These are phyloP conservation scores for Phytopythium vexans DNA, from an alignment of 352 stramenopile species.

Conservation along the genomic window DNA sequence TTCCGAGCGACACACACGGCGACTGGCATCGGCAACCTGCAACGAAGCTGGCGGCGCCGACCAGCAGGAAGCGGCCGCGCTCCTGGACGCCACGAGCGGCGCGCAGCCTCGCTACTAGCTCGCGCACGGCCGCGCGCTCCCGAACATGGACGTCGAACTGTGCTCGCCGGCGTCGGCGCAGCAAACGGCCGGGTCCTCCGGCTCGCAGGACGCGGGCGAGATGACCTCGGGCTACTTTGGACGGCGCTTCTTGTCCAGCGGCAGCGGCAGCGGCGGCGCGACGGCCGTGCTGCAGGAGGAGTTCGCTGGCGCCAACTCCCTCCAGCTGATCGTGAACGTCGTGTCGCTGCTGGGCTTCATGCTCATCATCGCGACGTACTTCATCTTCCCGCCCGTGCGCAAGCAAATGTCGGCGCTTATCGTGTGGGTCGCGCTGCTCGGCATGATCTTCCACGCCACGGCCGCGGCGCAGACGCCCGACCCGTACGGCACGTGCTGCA, in stretches of 20 bases:
- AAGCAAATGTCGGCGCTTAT: conserved; percentile 78
- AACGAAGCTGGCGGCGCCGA: too few species aligned
- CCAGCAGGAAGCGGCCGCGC: too few species aligned
- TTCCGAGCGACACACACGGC: too few species aligned
- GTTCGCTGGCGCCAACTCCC: conserved; percentile 47
- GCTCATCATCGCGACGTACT: conserved; percentile 77
- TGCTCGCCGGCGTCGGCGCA: conserved; percentile 18
- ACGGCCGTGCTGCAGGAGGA: conserved; percentile 38
- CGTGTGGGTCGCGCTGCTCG: conserved; percentile 80
- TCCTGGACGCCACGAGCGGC: too few species aligned
- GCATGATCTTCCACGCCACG: conserved; percentile 75
- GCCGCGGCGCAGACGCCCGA: conserved; percentile 47
- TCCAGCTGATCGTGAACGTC: conserved; percentile 59
- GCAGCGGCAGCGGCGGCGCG: conserved; percentile 3
- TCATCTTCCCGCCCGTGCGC: conserved; percentile 76
- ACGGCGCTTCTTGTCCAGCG: conserved; percentile 12
- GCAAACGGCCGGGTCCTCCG: conserved; percentile 12
- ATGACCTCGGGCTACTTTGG: conserved; percentile 30
- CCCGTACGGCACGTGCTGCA: conserved; percentile 58
- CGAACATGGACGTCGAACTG: conserved; percentile 8
- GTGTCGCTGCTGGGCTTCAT: conserved; percentile 72
- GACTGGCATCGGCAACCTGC: too few species aligned
- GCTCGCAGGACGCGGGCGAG: conserved; percentile 13
- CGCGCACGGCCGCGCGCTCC: background rate
- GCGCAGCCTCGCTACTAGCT: too few species aligned